These are phyloP conservation scores for Neurospora terricola DNA, from an alignment of 495 filamentous ascomycete species.

Conservation along the genomic window DNA sequence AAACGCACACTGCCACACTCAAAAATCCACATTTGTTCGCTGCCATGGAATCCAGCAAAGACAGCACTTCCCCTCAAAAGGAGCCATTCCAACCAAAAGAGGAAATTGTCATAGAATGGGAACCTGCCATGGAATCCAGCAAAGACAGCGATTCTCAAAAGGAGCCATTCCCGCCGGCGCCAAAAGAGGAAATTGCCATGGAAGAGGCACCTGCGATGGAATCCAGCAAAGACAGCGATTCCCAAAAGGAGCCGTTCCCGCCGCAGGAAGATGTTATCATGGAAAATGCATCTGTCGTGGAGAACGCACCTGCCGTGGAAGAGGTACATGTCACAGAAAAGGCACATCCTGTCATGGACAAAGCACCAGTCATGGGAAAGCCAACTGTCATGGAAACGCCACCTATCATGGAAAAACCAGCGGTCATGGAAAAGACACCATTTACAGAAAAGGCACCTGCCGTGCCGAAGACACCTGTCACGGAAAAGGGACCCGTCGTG, in stretches of 20 bases:
- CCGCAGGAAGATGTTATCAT: neutral
- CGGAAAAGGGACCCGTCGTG: neutral
- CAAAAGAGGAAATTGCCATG: neutral
- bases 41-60: neutral
- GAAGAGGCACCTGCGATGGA: neutral
- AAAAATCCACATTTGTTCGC: neutral
- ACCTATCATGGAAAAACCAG: no score
- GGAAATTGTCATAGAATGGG: neutral
- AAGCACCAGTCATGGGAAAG: neutral
- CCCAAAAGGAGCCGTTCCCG: no score
- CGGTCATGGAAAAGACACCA: no score
- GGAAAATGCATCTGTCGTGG: neutral
- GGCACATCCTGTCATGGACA: neutral
- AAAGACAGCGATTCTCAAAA: neutral
- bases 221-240: no score
- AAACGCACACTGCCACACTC: neutral
- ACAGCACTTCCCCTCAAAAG: neutral
- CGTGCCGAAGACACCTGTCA: no score
- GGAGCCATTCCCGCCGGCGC: neutral
- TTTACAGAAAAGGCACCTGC: no score
- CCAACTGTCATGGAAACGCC: neutral
- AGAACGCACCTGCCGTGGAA: neutral
- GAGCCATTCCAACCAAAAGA: neutral
- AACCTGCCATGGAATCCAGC: neutral
- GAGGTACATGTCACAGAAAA: no score